Base-by-base conservation (phyloP, 148 eudicot species). In the Heliamphora exappendiculata region DNA sequence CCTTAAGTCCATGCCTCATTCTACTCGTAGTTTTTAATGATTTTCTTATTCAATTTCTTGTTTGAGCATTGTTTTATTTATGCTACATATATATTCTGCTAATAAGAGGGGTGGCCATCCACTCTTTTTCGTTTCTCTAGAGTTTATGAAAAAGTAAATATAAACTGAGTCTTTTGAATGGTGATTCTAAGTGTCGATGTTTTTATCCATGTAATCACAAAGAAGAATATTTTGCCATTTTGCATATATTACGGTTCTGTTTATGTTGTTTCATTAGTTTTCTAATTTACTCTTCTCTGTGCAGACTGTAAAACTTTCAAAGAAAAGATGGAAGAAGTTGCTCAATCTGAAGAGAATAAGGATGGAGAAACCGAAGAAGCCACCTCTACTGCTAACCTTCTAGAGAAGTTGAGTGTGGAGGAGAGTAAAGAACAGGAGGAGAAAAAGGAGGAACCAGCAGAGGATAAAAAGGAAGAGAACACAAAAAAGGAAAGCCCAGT, bases 351-450 rank as follows among this genome's bases (percentile, higher is more conserved):
- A 42, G 50, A 41, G 17, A 36, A 44, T 17, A 45, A 37, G 24
- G 22, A 53, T 45, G 72, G 54, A 22, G 72, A 68, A 20, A 68
- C 54, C 4, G 72, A 68, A 12, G 72, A 68, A 42, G 34, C 72
- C 20, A 45, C 19, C 72, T 22, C 54, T 24, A 45, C 72, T 45
- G 72, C 54, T 42, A 16, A 45, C 54, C 72, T 68, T 68, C 34
- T 68, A 12, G 53, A 68, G 20, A 41, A 55, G 47, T 45, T 77
- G 42, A 77, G 67, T 47, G 75, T 77, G 7, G 54, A 5, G 28
- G 75, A 68, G 28, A 68, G 54, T n/a, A 55, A 76, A 54, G 74
- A 41, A 54, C 7, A 70, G n/a, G 58, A 77, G n/a, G 58, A 70
- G 64, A 70, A 77, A 29, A 42, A 77, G 57, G 75, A 44, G 20